Conservation (phyloP, 139 green algal genomes). For the Chlamydomonas sp. region DNA sequence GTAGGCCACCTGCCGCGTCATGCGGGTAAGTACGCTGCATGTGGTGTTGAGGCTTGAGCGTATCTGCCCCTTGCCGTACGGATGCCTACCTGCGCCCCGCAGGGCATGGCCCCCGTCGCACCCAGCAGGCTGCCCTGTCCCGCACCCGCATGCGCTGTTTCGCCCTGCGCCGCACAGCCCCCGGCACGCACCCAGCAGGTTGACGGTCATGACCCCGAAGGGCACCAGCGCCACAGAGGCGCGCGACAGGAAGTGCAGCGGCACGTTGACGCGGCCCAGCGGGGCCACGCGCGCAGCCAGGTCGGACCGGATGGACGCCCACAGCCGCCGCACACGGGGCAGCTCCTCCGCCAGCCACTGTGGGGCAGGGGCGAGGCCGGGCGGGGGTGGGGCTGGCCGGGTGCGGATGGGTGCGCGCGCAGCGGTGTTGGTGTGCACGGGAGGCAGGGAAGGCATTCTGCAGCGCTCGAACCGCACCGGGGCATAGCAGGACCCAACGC, state of each 20-base stretch:
- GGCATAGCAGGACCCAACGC: no score
- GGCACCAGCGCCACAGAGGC: conserved; percentile 34
- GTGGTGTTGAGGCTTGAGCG: no score
- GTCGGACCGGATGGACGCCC: background rate
- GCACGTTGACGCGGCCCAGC: conserved; percentile 12
- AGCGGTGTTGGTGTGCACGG: no score
- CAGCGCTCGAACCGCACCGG: no score
- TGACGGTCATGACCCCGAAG: conserved; percentile 25
- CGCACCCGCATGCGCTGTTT: no score
- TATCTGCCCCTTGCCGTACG: no score
- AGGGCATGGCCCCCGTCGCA: no score
- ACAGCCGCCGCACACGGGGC: conserved; percentile 15
- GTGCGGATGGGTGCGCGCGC: no score
- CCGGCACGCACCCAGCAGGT: conserved; percentile 12
- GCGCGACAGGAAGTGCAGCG: conserved; percentile 24
- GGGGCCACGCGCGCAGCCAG: background rate
- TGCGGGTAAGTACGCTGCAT: background rate
- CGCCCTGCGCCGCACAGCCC: background rate
- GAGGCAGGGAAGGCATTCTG: no score
- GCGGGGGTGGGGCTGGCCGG: no score
- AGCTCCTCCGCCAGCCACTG: conserved; percentile 23
- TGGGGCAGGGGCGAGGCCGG: background rate
- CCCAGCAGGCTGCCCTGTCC: no score
- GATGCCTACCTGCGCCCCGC: no score
- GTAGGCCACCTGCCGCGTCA: background rate